Base-by-base conservation (phyloP, 2,329 filamentous ascomycete species). In the Geosmithia morbida region DNA sequence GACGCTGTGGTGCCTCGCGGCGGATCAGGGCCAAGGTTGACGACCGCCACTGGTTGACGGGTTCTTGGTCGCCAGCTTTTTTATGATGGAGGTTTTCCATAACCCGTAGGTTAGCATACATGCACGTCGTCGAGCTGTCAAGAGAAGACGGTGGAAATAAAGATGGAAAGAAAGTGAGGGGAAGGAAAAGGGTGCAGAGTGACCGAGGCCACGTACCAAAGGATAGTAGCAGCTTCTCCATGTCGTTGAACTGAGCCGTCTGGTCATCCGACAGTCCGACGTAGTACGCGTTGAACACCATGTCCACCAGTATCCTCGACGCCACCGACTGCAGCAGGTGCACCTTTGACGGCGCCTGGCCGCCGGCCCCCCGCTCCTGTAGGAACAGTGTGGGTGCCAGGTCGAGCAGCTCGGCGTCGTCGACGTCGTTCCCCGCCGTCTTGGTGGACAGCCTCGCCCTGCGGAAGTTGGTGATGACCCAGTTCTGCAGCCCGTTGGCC, bases 401-500 rank as follows among this genome's bases (percentile, higher is more conserved):
- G 17, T 64, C 63, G 43, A 59, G 57, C 26, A 77, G 57, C 48
- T 71, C 66, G 1, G 65, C 10, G 64, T 64, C 8, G 41, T 20
- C 33, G 3, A 13, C 14, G 6, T 26, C 41, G 19, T 22, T 11
- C 19, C 4, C 18, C 41, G 7, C 20, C 19, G 41, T 4, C 41
- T 26, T 8, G 41, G 19, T 26, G 19, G 10, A 42, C 44, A 83
- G 62, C 62, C 73, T 83, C 13, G 74, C 70, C 51, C 74, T 75
- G 46, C 83, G 71, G 53, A 83, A 87, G 57, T 83, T 76, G 22
- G 75, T 73, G 54, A 87, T 79, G 3, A 82, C 75, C 83, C 83
- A 87, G 55, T 87, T 85, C 63, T 86, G 81, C 54, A 85, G 62
- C 20, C 81, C 75, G 55, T 85, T 82, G 18, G 76, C 75, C 44